Percentiles rank a stretch among this genome's conserved stretches.
These are phyloP conservation scores for Saxispiralis lemnorum DNA, from an alignment of 495 filamentous ascomycete species.

Conservation along the genomic window DNA sequence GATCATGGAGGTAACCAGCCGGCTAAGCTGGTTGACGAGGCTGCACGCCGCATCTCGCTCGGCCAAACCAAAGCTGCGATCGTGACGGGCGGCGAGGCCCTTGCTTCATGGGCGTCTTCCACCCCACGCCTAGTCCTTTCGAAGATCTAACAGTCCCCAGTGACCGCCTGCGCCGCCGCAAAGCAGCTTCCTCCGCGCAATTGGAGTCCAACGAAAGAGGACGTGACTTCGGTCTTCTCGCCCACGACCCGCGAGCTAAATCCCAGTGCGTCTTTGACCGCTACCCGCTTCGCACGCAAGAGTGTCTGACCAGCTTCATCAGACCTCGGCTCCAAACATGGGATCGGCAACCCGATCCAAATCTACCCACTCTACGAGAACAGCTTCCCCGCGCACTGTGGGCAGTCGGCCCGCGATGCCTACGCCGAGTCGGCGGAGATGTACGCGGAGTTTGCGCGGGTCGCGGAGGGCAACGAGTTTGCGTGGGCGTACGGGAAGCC, in stretches of 20 bases:
- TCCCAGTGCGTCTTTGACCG: constrained; percentile 21
- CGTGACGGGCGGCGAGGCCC: constrained; percentile 38
- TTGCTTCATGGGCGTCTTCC: constrained; percentile 31
- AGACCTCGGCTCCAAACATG: constrained; percentile 30
- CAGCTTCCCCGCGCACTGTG: constrained; percentile 31
- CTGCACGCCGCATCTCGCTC: constrained; percentile 30
- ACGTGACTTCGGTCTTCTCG: constrained; percentile 22
- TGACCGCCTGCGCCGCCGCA: constrained; percentile 20
- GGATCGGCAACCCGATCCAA: constrained; percentile 34
- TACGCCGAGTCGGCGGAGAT: constrained; percentile 30
- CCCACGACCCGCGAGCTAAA: constrained; percentile 21
- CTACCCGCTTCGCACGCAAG: constrained; percentile 5
- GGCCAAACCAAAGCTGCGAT: constrained; percentile 33
- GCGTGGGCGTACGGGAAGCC: constrained; percentile 32
- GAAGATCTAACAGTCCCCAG: constrained; percentile 7
- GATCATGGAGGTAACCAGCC: constrained; percentile 39
- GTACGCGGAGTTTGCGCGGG: constrained; percentile 33
- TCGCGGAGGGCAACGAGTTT: constrained; percentile 28
- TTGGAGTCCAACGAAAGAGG: constrained; percentile 28
- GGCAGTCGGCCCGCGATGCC: constrained; percentile 32
- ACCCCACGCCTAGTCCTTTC: background rate
- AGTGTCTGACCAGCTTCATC: constrained; percentile 1
- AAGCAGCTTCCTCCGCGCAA: constrained; percentile 30
- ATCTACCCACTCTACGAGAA: constrained; percentile 40
- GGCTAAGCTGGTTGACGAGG: constrained; percentile 36